Base-by-base conservation (phyloP, 768 basidiomycete species). In the Dictyophora rubrovolvata region DNA sequence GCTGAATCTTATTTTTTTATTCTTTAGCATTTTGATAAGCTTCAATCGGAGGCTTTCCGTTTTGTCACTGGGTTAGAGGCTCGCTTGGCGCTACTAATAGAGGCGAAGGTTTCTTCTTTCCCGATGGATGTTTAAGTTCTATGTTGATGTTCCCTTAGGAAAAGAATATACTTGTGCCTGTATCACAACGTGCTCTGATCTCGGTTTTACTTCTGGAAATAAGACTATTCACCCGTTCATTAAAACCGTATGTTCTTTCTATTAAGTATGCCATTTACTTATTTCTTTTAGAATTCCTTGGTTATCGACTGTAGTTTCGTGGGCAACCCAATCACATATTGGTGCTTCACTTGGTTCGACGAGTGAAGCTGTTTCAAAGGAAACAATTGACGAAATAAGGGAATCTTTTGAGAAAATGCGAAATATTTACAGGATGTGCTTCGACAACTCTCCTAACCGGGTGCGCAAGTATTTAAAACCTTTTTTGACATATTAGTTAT, bases 161-260 rank as follows among this genome's bases (percentile, higher is more conserved):
- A 68, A 74, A 74, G 64, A 73, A 69, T 0, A 64, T 66, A 11
- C 64, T 75, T 17, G 66, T 86, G 5, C 79, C 86, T 1, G 71
- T 77, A 3, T 80, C 82, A 1, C 83, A 85, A 50, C 72, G 86
- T 34, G 70, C 82, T 53, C 70, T 89, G 21, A 76, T 86, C 55
- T 79, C 77, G 58, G 73, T 80, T 18, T 69, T 91, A 6, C 79
- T 89, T 54, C 74, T 80, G 1, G 83, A 87, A 65, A 78, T 87
- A 36, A 73, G 88, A 54, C 69, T 86, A 5, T 64, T 85, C 6
- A 83, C 81, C 1, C 75, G 80, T 53, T 86, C 86, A 0, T 67
- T 84, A 23, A 87, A 84, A 68, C 68, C 76, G 86, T 87, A 17
- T 34, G 42, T 16, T 14, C 21, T 22, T 53, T 14, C 10, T 50